Conservation (phyloP, 108 stramenopile species). For the Hondaea fermentalgiana region DNA sequence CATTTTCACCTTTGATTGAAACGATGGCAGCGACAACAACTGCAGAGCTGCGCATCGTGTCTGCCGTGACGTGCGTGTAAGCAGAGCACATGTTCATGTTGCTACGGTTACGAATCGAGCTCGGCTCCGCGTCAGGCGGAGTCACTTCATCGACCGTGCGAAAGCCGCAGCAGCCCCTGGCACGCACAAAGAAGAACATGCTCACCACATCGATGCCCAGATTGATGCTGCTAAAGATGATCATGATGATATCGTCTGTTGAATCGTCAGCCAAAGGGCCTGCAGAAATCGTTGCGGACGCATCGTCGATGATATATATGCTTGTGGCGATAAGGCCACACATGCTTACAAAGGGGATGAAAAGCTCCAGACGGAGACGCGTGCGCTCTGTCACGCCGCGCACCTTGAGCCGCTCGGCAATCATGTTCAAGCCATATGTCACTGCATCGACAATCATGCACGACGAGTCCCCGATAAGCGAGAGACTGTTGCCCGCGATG, state of each 20-base stretch:
- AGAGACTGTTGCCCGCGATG: neutral
- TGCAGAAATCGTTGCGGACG: neutral
- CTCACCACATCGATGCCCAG: neutral
- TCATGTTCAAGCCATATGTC: neutral
- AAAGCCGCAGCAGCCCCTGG: neutral
- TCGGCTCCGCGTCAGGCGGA: neutral
- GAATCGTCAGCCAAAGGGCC: neutral
- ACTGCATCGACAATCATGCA: constrained; percentile 6
- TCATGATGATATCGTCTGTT: neutral
- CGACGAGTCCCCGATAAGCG: neutral
- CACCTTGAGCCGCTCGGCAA: neutral
- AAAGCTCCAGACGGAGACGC: neutral
- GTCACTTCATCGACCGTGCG: neutral
- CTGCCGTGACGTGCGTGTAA: constrained; percentile 14
- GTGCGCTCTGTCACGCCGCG: neutral
- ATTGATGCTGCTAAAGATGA: neutral
- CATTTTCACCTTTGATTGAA: neutral
- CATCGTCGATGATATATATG: neutral
- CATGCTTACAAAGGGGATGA: neutral
- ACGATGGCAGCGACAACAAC: neutral
- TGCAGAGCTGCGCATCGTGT: neutral
- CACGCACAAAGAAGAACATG: neutral
- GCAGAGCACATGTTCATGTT: constrained; percentile 24
- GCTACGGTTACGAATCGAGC: neutral
- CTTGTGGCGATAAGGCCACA: neutral